Percentiles rank a stretch among this genome's conserved stretches.
Conservation (phyloP, 192 early-diverging fungal species). For the Funneliformis mosseae region DNA sequence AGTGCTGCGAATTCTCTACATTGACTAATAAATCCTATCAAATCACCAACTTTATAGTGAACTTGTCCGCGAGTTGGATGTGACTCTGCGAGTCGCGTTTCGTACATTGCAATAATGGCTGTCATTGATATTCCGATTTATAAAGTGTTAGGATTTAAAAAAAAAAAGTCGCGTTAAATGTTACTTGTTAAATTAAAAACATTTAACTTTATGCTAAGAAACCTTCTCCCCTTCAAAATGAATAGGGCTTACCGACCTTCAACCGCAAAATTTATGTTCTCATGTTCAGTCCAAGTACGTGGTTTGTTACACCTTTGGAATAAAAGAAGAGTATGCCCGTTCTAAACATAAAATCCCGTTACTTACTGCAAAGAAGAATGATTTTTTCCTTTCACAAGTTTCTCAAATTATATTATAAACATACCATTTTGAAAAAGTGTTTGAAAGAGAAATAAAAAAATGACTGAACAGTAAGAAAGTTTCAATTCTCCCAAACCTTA, state of each 20-base stretch:
- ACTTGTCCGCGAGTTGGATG: conserved; percentile 35
- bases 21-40: conserved; percentile 43
- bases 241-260: conserved; percentile 24
- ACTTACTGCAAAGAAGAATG: background rate
- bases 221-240: background rate
- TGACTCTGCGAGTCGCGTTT: conserved; percentile 39
- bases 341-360: background rate
- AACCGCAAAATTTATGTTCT: conserved; percentile 33
- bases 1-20: conserved; percentile 39
- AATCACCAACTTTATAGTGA: conserved; percentile 45
- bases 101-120: conserved; percentile 41
- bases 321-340: conserved; percentile 38
- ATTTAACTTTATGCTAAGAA: background rate
- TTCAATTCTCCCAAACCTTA: too few relatives aligned
- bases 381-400: background rate
- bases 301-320: conserved; percentile 35
- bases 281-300: conserved; percentile 38
- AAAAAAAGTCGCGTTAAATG: background rate
- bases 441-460: too few relatives aligned
- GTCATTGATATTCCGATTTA: background rate
- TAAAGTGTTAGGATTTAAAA: background rate
- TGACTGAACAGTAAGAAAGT: too few relatives aligned
- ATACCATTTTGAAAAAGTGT: background rate
- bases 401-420: too few relatives aligned
- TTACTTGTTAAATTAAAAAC: background rate